A percentile compares a stretch with the other conserved stretches of the same genome.
These are phyloP conservation scores for Cruciata laevipes DNA, from an alignment of 257 asterid species.

Conservation along the genomic window DNA sequence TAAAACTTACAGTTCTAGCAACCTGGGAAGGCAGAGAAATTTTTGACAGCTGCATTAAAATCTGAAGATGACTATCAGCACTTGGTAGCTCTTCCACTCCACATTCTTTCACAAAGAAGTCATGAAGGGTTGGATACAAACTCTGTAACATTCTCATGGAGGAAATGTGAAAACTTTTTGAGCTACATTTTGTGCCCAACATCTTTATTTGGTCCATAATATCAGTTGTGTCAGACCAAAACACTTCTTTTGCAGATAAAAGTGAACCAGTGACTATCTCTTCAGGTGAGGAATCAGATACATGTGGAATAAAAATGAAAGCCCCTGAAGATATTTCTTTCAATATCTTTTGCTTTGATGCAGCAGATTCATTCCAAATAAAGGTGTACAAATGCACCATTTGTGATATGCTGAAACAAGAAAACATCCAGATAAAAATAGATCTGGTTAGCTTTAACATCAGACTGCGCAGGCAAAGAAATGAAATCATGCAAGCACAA, in stretches of 20 bases:
- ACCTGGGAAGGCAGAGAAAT: slow-evolving; percentile 64
- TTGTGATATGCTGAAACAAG: slow-evolving; percentile 60
- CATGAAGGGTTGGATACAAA: slow-evolving; percentile 69
- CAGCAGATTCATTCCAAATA: slow-evolving; percentile 65
- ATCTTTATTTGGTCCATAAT: slow-evolving; percentile 38
- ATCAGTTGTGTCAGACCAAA: slow-evolving; percentile 67
- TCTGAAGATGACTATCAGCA: slow-evolving; percentile 60
- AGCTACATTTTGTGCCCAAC: slow-evolving; percentile 23
- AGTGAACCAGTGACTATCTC: slow-evolving; percentile 63
- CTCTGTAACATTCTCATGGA: slow-evolving; percentile 38
- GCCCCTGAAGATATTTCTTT: slow-evolving; percentile 62
- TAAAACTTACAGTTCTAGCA: slow-evolving; percentile 54
- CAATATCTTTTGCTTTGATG: slow-evolving; percentile 40
- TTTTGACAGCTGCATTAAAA: slow-evolving; percentile 60
- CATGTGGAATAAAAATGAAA: slow-evolving; percentile 71
- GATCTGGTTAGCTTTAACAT: neutral
- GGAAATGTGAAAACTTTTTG: slow-evolving; percentile 26
- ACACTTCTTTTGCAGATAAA: slow-evolving; percentile 65
- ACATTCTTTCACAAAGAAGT: slow-evolving; percentile 81
- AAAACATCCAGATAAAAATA: slow-evolving; percentile 7
- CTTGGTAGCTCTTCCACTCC: slow-evolving; percentile 73
- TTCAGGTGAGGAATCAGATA: slow-evolving; percentile 37
- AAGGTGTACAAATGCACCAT: slow-evolving; percentile 72
- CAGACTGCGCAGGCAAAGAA: neutral
- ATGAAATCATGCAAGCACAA: neutral